Conservation (phyloP, 768 basidiomycete species). For the Dioszegia aurantiaca region DNA sequence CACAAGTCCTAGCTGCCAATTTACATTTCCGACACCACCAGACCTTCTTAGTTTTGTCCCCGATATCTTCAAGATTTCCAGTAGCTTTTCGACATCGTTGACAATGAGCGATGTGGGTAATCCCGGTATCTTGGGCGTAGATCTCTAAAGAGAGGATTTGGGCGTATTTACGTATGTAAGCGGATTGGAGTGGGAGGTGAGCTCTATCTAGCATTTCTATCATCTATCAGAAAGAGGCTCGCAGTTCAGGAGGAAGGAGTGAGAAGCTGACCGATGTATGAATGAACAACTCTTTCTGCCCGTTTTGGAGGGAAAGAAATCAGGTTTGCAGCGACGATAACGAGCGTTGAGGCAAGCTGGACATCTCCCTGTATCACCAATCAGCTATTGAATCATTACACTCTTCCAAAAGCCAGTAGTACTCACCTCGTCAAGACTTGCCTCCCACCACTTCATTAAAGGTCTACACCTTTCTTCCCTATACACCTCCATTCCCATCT, state of each 20-base stretch:
- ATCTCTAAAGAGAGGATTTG: conserved; percentile 27
- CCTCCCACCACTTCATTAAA: conserved; percentile 33
- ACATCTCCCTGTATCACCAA: conserved; percentile 33
- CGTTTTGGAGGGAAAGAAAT: conserved; percentile 29
- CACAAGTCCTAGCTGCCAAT: conserved; percentile 32
- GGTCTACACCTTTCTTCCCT: conserved; percentile 23
- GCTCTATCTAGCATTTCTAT: conserved; percentile 38
- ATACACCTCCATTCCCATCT: conserved; percentile 19
- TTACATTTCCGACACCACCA: conserved; percentile 45
- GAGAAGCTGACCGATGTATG: conserved; percentile 41
- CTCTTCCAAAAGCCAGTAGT: neutral
- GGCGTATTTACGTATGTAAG: conserved; percentile 33
- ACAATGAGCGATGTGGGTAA: conserved; percentile 39
- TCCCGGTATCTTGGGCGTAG: conserved; percentile 29
- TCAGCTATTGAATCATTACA: too few relatives aligned
- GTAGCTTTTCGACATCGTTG: conserved; percentile 35
- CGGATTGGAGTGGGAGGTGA: conserved; percentile 26
- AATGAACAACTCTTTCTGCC: conserved; percentile 30
- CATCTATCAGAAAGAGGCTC: neutral
- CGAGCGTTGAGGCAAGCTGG: conserved; percentile 32
- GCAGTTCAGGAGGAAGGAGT: too few relatives aligned
- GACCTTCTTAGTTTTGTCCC: conserved; percentile 26
- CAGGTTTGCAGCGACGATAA: conserved; percentile 24
- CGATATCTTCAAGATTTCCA: conserved; percentile 39
- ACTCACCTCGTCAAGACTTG: conserved; percentile 43